Evolutionary conservation across 202 grass and related monocot genomes (phyloP), one percentile per base, ranked within the genome.

Genomic region (Eragrostis tef): DNA sequence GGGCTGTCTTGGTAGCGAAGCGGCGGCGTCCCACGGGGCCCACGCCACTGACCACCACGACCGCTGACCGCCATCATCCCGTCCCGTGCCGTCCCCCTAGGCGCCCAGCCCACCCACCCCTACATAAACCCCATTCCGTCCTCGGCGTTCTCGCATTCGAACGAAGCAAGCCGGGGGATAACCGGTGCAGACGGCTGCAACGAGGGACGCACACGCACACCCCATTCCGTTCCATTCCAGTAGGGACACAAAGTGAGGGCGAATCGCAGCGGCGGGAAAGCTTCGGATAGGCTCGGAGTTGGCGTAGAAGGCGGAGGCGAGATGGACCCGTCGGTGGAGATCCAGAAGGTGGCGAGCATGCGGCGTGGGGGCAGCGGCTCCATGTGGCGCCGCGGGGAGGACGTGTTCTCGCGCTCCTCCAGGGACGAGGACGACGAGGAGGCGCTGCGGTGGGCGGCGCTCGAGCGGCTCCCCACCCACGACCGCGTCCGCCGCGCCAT

Each of bases 361-460:
- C 64, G 86, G 48, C 17, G 87, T 0, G 73, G 58, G 58, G 58
- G 71, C 42, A 82, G 79, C 75, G 83, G 82, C 13, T 97, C 91
- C 36, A 49, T 93, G 29, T 97, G 88, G 91, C 77, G 88, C 44
- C 74, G 87, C 59, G 92, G 86, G 19, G 82, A 86, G 8, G 94
- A 91, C 56, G 85, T 94, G 15, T 97, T 97, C 86, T 90, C 87
- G 64, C 77, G 83, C n/a, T 97, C 94, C 11, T 88, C 89, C 0
- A 68, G 94, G 58, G 94, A 97, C 0, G 89, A 92, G 74, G 84
- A 94, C 84, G 94, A 97, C 56, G 91, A 97, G 89, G 94, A 94
- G 89, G 88, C 92, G 22, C 74, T 97, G 60, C 83, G 78, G 2
- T 97, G 94, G 94, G 91, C 94, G 0, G 91, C 91, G 22, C 77